These are phyloP conservation scores for Nigrograna mackinnonii DNA, from an alignment of 2,329 filamentous ascomycete species.

Conservation along the genomic window DNA sequence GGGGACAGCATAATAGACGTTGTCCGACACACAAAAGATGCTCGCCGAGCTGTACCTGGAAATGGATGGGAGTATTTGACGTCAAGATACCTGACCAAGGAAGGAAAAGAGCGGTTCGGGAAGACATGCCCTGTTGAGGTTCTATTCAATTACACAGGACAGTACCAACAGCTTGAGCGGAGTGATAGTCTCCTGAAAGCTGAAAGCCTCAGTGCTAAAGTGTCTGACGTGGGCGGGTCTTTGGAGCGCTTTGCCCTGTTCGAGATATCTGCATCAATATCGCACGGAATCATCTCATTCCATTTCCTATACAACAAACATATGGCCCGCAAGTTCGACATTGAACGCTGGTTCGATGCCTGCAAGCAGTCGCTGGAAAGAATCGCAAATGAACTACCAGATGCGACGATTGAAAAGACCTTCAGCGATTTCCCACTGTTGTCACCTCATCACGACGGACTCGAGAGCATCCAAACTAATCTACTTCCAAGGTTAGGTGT, in stretches of 20 bases:
- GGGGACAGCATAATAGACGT: slow-evolving; percentile 50
- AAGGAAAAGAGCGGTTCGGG: slow-evolving; percentile 20
- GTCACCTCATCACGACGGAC: slow-evolving; percentile 22
- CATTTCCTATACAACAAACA: slow-evolving; percentile 55
- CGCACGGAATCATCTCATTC: slow-evolving; percentile 50
- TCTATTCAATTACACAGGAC: slow-evolving; percentile 61
- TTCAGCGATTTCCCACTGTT: slow-evolving; percentile 51
- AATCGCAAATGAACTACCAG: slow-evolving; percentile 28
- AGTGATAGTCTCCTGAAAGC: slow-evolving; percentile 46
- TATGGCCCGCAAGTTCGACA: slow-evolving; percentile 50
- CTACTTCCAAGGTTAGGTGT: slow-evolving; percentile 35
- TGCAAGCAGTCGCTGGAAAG: slow-evolving; percentile 30
- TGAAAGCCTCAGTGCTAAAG: slow-evolving; percentile 50
- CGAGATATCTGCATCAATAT: slow-evolving; percentile 49
- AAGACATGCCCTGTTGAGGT: slow-evolving; percentile 52
- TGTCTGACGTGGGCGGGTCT: slow-evolving; percentile 48
- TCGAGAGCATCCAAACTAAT: slow-evolving; percentile 38
- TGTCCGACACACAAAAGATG: slow-evolving; percentile 56
- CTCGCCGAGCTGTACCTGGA: slow-evolving; percentile 45
- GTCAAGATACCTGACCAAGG: slow-evolving; percentile 15
- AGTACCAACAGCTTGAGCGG: slow-evolving; percentile 51
- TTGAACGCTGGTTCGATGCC: slow-evolving; percentile 48
- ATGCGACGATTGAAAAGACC: slow-evolving; percentile 34
- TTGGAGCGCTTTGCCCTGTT: slow-evolving; percentile 31
- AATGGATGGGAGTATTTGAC: slow-evolving; percentile 52